Evolutionary conservation across 208 protist species (phyloP).

Genomic region (Tritrichomonas musculus): DNA sequence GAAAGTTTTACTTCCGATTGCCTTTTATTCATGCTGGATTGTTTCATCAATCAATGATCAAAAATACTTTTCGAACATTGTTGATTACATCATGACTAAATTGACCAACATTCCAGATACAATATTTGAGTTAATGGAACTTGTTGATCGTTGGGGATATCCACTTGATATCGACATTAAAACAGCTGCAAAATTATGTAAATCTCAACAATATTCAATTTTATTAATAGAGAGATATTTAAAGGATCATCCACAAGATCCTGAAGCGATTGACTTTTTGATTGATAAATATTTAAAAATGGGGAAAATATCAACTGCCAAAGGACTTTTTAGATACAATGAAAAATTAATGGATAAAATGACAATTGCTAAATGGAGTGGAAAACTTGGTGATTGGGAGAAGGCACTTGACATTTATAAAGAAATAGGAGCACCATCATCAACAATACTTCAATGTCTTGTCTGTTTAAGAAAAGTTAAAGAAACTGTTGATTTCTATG

Average conservation of each 20-base stretch:
- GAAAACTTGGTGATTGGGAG: not conserved
- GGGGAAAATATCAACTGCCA: not conserved
- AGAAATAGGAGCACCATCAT: not conserved
- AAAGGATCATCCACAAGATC: not conserved
- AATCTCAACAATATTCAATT: not conserved
- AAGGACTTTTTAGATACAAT: not conserved
- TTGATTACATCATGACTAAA: not conserved
- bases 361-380: not conserved
- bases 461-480: not conserved
- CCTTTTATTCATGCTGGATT: not conserved
- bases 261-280: not conserved
- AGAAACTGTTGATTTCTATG: not conserved
- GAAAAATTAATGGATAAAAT: not conserved
- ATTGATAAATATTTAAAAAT: not conserved
- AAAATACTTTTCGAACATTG: not conserved
- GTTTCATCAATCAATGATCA: not conserved
- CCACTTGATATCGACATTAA: not conserved
- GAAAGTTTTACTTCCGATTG: not conserved
- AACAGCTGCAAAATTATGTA: not conserved
- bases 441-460: not conserved
- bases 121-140: not conserved
- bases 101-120: not conserved
- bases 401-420: slow-evolving; percentile 5
- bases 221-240: not conserved
- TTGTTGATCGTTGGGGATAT: not conserved